Evolutionary conservation across 352 stramenopile genomes (phyloP).

Genomic region (Phytophthora pinifolia): DNA sequence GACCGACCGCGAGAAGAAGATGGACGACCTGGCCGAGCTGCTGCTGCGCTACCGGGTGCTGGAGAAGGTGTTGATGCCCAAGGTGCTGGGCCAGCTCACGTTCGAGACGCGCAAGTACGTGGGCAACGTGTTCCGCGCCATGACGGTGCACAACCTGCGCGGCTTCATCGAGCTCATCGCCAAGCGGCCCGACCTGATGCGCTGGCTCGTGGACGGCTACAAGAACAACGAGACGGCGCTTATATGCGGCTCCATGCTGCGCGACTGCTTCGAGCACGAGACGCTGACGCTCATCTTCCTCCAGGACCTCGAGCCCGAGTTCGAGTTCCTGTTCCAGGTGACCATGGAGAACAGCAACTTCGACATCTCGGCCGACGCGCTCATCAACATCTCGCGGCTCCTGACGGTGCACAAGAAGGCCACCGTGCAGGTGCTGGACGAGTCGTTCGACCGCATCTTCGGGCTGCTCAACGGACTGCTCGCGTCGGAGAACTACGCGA

Average conservation of each 20-base stretch:
- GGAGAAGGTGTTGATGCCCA: constrained; percentile 72
- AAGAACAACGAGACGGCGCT: constrained; percentile 70
- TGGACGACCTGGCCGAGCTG: constrained; percentile 78
- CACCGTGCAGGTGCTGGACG: constrained; percentile 50
- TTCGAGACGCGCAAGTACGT: constrained; percentile 88
- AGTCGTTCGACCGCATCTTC: constrained; percentile 72
- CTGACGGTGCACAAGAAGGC: constrained; percentile 65
- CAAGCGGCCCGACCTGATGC: constrained; percentile 68
- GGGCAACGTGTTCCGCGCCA: constrained; percentile 69
- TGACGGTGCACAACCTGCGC: constrained; percentile 72
- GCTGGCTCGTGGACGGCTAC: constrained; percentile 75
- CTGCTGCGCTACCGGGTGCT: constrained; percentile 71
- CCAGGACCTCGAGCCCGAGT: constrained; percentile 55
- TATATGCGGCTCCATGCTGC: constrained; percentile 79
- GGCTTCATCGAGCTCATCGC: constrained; percentile 63
- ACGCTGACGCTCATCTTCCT: constrained; percentile 63
- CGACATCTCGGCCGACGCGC: constrained; percentile 81
- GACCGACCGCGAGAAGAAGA: constrained; percentile 72
- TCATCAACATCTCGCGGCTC: constrained; percentile 76
- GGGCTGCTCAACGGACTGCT: constrained; percentile 63
- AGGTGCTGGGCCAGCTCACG: constrained; percentile 67
- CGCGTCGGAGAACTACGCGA: constrained; percentile 69
- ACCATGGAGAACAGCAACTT: constrained; percentile 83
- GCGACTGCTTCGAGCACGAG: constrained; percentile 77
- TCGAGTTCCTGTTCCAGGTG: constrained; percentile 68